A percentile compares a stretch with the other conserved stretches of the same genome.
phyloP scores from a whole-genome alignment of 352 stramenopile species.

The Pythium folliculosum region DNA sequence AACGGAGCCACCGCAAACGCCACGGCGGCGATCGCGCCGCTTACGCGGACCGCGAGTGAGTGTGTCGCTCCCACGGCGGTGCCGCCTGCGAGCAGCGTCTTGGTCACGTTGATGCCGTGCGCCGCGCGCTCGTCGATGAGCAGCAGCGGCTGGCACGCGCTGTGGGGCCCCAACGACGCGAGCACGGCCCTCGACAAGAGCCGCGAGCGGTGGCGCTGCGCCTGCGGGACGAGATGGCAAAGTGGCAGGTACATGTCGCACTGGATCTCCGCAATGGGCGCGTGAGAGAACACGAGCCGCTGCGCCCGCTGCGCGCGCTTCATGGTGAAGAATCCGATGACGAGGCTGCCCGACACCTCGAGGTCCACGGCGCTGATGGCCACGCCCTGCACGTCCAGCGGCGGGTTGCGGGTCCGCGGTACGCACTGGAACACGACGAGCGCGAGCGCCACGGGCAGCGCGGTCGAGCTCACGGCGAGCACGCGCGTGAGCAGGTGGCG shows the following conservation, averaged over 20 bases:
- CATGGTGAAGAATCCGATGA: constrained; percentile 13
- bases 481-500: neutral
- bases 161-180: no score
- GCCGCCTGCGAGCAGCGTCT: neutral
- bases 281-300: neutral
- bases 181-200: neutral
- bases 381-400: neutral
- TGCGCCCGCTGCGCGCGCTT: neutral
- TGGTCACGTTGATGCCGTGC: constrained; percentile 3
- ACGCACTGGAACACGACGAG: neutral
- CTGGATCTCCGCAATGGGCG: neutral
- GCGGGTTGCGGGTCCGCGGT: neutral
- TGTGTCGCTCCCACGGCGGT: neutral
- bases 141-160: neutral
- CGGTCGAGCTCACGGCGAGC: neutral
- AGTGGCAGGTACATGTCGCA: constrained; percentile 11
- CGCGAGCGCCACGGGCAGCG: neutral
- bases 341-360: constrained; percentile 6
- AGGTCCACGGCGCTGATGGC: constrained; percentile 8
- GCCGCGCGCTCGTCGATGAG: neutral
- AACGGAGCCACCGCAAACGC: neutral
- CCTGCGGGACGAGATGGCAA: constrained; percentile 7
- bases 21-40: neutral
- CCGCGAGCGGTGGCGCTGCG: neutral
- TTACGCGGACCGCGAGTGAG: no score